Evolutionary conservation across 2,329 filamentous ascomycete species (phyloP).

Genomic region (Niveomyces coronatus): DNA sequence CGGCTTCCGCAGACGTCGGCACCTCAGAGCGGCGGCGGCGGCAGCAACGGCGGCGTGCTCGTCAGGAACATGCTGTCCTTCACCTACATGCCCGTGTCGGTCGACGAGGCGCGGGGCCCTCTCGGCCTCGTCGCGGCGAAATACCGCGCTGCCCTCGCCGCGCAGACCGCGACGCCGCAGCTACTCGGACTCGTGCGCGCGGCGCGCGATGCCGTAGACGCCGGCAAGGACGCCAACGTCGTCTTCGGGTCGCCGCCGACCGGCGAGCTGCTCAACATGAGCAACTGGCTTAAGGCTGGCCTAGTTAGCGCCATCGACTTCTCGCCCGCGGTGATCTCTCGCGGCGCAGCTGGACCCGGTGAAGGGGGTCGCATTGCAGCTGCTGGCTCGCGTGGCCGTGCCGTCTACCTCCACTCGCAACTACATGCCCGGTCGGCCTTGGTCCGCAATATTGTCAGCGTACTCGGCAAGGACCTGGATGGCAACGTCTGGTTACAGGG

Average conservation of each 20-base stretch:
- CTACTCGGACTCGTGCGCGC: neutral
- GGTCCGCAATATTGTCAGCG: neutral
- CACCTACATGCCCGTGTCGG: neutral
- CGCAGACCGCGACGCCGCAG: neutral
- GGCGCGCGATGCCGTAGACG: neutral
- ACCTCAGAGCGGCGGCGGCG: neutral
- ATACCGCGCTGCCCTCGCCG: neutral
- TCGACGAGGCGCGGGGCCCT: constrained; percentile 2
- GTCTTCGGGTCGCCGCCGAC: neutral
- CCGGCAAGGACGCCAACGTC: neutral
- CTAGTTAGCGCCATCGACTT: neutral
- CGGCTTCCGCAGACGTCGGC: neutral
- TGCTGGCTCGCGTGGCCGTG: neutral
- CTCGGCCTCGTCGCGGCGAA: constrained; percentile 4
- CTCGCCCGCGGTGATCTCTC: neutral
- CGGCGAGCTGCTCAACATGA: neutral
- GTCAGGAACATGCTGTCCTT: neutral
- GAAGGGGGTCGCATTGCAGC: neutral
- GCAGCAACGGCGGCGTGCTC: neutral
- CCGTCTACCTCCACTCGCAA: constrained; percentile 1
- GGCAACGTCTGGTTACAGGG: neutral
- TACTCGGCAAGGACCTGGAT: neutral
- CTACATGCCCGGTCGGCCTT: neutral
- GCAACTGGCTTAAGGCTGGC: constrained; percentile 1
- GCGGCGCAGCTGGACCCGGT: neutral